Conservation (phyloP, 2,329 filamentous ascomycete genomes). For the Ophiosphaerella korrae region DNA sequence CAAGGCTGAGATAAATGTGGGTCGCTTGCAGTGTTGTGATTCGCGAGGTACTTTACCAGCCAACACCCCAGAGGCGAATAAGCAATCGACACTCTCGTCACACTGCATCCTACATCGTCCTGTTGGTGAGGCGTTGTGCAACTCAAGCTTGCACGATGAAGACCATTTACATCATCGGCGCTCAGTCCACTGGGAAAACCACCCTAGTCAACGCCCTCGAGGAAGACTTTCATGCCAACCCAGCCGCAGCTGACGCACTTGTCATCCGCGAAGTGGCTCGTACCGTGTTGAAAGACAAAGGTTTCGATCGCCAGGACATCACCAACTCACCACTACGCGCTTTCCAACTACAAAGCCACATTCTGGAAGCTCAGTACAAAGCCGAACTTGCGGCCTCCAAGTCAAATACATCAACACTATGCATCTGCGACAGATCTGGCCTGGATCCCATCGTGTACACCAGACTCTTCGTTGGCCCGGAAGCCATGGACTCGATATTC, state of each 20-base stretch:
- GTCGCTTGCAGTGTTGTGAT: too few relatives aligned
- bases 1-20: not conserved
- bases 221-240: constrained; percentile 11
- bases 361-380: constrained; percentile 45
- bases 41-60: too few relatives aligned
- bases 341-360: constrained; percentile 46
- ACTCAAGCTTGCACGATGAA: not conserved
- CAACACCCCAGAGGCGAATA: too few relatives aligned
- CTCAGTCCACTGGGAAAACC: constrained; percentile 55
- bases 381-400: constrained; percentile 30
- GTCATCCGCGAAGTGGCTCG: constrained; percentile 50
- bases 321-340: constrained; percentile 29
- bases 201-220: constrained; percentile 49
- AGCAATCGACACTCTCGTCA: too few relatives aligned
- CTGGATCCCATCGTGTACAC: constrained; percentile 53
- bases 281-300: constrained; percentile 38
- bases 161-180: constrained; percentile 52
- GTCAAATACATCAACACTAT: constrained; percentile 27
- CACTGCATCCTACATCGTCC: not conserved
- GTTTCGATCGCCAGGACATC: constrained; percentile 46
- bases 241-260: not conserved
- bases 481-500: constrained; percentile 30
- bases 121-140: not conserved
- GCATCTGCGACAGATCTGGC: constrained; percentile 53
- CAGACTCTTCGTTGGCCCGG: constrained; percentile 32